Conservation (phyloP, 2,329 filamentous ascomycete species). For the Lasiodiplodia sp. region DNA sequence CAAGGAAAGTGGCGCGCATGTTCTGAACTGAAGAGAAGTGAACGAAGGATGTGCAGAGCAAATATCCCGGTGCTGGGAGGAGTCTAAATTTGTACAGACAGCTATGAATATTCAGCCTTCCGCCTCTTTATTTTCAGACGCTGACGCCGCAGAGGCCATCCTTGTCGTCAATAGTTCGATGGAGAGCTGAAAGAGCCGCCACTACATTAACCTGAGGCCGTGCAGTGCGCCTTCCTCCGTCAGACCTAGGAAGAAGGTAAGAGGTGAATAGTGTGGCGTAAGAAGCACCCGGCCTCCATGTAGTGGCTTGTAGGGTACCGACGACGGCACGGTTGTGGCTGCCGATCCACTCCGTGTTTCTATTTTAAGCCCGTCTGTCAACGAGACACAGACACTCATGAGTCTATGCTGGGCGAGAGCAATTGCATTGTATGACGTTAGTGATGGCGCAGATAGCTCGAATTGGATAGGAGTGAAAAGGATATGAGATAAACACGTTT, state of each 20-base stretch:
- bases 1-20: constrained; percentile 8
- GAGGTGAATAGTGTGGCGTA: neutral
- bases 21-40: neutral
- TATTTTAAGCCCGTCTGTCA: constrained; percentile 34
- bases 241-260: neutral
- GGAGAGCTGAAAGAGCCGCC: neutral
- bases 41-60: neutral
- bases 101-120: neutral
- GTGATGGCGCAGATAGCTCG: too few species aligned
- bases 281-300: neutral
- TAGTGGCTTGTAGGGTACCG: neutral
- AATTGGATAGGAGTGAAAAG: neutral
- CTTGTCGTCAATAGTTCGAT: neutral
- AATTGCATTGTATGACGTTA: neutral
- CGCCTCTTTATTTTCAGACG: too few species aligned
- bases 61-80: neutral
- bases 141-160: neutral
- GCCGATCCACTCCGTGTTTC: constrained; percentile 8
- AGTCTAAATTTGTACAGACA: too few species aligned
- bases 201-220: neutral
- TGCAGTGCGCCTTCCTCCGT: neutral
- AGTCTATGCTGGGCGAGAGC: neutral
- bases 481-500: too few species aligned
- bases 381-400: too few species aligned
- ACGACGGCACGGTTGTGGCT: constrained; percentile 8